A percentile compares a stretch with the other conserved stretches of the same genome.
These are phyloP conservation scores for Penicillium vulpinum DNA, from an alignment of 2,329 filamentous ascomycete species.

Conservation along the genomic window DNA sequence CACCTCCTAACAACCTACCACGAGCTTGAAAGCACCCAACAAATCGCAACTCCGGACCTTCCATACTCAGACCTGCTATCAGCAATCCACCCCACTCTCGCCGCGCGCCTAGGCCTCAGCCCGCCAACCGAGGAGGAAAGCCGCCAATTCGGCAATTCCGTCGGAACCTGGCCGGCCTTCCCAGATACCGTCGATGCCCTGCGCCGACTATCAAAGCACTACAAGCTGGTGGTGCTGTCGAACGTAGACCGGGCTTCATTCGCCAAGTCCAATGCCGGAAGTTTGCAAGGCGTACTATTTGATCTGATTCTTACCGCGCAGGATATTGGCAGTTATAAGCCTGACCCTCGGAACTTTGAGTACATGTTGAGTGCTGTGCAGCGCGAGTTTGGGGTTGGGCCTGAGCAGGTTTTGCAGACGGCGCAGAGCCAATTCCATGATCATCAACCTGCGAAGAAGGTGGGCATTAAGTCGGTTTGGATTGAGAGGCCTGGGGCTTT, in stretches of 20 bases:
- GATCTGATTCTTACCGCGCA: conserved; percentile 69
- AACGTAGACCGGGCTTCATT: conserved; percentile 60
- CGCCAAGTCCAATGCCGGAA: conserved; percentile 46
- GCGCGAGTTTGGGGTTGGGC: conserved; percentile 57
- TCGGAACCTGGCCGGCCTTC: conserved; percentile 58
- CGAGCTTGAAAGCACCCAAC: conserved; percentile 48
- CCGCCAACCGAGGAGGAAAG: conserved; percentile 38
- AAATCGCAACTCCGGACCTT: conserved; percentile 56
- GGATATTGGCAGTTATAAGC: conserved; percentile 72
- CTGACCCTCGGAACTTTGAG: conserved; percentile 62
- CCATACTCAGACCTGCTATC: conserved; percentile 63
- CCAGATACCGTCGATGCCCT: conserved; percentile 58
- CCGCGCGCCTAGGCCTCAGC: conserved; percentile 27
- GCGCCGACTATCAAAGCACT: conserved; percentile 49
- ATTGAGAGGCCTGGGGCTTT: conserved; percentile 53
- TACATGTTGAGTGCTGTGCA: conserved; percentile 60
- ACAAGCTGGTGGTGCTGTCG: conserved; percentile 58
- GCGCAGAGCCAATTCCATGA: conserved; percentile 68
- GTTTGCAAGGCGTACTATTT: conserved; percentile 56
- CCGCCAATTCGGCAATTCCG: conserved; percentile 49
- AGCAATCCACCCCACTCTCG: conserved; percentile 42
- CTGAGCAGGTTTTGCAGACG: conserved; percentile 63
- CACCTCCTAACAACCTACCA: conserved; percentile 28
- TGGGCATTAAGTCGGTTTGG: conserved; percentile 64
- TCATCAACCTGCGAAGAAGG: conserved; percentile 62